Evolutionary conservation across 164 flowering plant species (phyloP).

Genomic region (Annona cherimola): DNA sequence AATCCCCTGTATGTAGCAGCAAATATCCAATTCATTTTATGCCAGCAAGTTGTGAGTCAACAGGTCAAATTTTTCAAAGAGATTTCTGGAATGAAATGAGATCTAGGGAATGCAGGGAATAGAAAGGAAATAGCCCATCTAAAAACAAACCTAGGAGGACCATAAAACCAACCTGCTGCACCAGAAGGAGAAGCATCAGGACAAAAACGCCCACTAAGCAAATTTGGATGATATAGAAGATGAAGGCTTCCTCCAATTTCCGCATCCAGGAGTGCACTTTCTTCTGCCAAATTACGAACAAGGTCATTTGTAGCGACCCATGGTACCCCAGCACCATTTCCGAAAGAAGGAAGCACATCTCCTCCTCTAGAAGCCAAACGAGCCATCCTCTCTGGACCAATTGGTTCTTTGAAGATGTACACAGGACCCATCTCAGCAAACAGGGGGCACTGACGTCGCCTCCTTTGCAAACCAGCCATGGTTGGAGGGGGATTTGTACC

Average conservation of each 20-base stretch:
- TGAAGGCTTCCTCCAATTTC: constrained; percentile 84
- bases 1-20: no score
- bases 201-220: constrained; percentile 91
- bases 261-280: constrained; percentile 72
- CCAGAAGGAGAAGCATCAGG: constrained; percentile 99
- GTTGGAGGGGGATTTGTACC: constrained; percentile 99
- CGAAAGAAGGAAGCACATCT: constrained; percentile 87
- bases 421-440: constrained; percentile 99
- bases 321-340: constrained; percentile 81
- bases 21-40: no score
- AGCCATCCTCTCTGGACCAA: constrained; percentile 90
- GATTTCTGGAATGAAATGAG: no score
- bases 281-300: constrained; percentile 58
- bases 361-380: constrained; percentile 96
- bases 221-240: constrained; percentile 87
- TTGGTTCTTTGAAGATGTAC: constrained; percentile 90
- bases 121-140: neutral
- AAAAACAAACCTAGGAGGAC: neutral
- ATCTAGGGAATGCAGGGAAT: no score
- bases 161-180: constrained; percentile 59
- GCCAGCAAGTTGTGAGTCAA: no score
- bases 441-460: constrained; percentile 94
- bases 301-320: constrained; percentile 76
- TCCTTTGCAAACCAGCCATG: constrained; percentile 97
- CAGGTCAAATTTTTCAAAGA: no score